phyloP scores from a whole-genome alignment of 2,329 filamentous ascomycete genomes.

The Didymella lethalis region DNA sequence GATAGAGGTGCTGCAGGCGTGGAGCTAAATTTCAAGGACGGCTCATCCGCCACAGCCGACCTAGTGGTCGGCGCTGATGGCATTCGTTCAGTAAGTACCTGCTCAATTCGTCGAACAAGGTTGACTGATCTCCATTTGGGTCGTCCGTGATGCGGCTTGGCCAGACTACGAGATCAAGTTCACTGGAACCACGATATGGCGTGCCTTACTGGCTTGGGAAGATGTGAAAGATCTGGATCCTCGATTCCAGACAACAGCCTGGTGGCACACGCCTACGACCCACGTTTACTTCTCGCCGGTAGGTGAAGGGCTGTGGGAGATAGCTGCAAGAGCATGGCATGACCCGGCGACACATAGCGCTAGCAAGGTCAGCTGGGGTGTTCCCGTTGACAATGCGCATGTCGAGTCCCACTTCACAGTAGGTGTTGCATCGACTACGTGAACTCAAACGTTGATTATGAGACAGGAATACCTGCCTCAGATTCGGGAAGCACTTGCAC shows the following conservation, averaged over 20 bases:
- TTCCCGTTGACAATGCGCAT: constrained; percentile 48
- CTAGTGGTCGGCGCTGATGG: constrained; percentile 58
- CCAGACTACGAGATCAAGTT: constrained; percentile 57
- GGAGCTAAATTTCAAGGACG: constrained; percentile 55
- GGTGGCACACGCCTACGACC: constrained; percentile 56
- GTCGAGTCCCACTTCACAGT: constrained; percentile 52
- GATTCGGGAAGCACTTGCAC: constrained; percentile 51
- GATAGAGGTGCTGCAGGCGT: constrained; percentile 48
- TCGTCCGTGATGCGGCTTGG: constrained; percentile 54
- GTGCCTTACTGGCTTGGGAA: constrained; percentile 52
- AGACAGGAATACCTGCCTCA: constrained; percentile 53
- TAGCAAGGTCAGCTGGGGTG: constrained; percentile 50
- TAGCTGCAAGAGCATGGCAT: constrained; percentile 49
- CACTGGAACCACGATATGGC: constrained; percentile 60
- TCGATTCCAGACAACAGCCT: constrained; percentile 49
- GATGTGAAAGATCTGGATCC: constrained; percentile 41
- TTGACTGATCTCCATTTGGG: constrained; percentile 36
- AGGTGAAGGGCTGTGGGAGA: constrained; percentile 53
- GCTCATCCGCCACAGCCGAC: constrained; percentile 51
- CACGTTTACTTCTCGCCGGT: constrained; percentile 51
- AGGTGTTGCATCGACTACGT: background rate
- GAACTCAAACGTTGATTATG: background rate
- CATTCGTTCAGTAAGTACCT: constrained; percentile 59
- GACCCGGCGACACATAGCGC: constrained; percentile 42
- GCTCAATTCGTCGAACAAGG: background rate